Conservation (phyloP, 805 yeast genomes). For the Lipomyces starkeyi region DNA sequence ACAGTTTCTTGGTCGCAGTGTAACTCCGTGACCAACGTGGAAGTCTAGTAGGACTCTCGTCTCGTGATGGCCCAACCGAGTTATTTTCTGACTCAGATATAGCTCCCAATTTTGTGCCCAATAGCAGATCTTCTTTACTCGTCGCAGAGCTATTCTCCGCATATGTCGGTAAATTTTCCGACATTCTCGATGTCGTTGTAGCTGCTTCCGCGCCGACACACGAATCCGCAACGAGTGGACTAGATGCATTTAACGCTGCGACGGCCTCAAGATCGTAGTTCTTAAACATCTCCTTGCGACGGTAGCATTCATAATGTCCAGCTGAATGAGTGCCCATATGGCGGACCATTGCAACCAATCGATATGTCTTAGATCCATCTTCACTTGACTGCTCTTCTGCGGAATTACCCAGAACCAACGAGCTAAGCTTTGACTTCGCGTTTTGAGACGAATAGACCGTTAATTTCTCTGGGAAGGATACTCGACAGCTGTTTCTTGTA, state of each 20-base stretch:
- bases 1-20: conserved; percentile 15
- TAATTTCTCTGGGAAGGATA: conserved; percentile 63
- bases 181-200: not conserved
- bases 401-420: not conserved
- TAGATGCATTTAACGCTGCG: not conserved
- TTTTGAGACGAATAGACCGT: conserved; percentile 46
- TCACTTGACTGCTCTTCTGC: not conserved
- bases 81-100: not conserved
- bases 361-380: conserved; percentile 49
- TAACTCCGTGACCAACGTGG: not conserved
- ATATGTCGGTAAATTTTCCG: not conserved
- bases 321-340: conserved; percentile 72
- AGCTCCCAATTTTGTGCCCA: not conserved
- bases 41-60: not conserved
- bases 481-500: conserved; percentile 76
- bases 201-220: not conserved
- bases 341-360: conserved; percentile 72
- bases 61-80: not conserved
- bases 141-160: not conserved
- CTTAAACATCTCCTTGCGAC: conserved; percentile 56
- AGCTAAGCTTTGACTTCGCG: not conserved
- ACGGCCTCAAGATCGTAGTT: not conserved
- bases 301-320: conserved; percentile 46
- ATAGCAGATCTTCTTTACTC: not conserved
- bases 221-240: not conserved